Conservation (phyloP, 768 basidiomycete species). For the Candolleomyces eurysporus region DNA sequence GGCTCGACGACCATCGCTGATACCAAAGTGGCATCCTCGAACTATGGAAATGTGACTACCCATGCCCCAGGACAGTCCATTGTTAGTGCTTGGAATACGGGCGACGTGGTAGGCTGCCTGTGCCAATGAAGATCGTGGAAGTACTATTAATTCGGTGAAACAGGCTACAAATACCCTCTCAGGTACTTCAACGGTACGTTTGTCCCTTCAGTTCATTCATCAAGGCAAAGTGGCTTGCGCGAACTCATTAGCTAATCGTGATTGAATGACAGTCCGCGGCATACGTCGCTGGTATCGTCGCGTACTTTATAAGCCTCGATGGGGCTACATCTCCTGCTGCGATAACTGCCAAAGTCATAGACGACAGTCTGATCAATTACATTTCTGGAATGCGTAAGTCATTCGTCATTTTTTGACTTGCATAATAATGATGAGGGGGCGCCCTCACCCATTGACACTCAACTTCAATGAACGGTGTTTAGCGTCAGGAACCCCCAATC, state of each 20-base stretch:
- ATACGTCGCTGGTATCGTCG: conserved; percentile 39
- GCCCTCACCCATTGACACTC: too few relatives aligned
- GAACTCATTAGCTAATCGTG: background rate
- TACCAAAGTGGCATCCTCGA: conserved; percentile 28
- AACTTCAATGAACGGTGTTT: too few relatives aligned
- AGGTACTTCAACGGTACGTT: conserved; percentile 24
- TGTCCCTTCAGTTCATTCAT: too few relatives aligned
- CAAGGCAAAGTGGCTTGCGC: background rate
- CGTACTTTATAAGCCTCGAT: conserved; percentile 30
- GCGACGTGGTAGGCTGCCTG: conserved; percentile 15
- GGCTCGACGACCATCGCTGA: conserved; percentile 31
- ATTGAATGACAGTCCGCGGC: conserved; percentile 30
- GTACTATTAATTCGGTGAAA: background rate
- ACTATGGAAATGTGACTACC: conserved; percentile 34
- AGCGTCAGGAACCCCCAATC: background rate
- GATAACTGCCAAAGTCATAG: conserved; percentile 12
- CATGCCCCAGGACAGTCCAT: conserved; percentile 35
- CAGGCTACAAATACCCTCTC: conserved; percentile 24
- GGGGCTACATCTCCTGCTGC: conserved; percentile 30
- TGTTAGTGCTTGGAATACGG: conserved; percentile 24
- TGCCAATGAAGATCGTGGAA: background rate
- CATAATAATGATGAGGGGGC: too few relatives aligned
- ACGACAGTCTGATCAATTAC: background rate
- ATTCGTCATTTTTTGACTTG: background rate
- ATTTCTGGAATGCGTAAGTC: background rate